Conservation (phyloP, 495 filamentous ascomycete genomes). For the Baudoinia panamericana region DNA sequence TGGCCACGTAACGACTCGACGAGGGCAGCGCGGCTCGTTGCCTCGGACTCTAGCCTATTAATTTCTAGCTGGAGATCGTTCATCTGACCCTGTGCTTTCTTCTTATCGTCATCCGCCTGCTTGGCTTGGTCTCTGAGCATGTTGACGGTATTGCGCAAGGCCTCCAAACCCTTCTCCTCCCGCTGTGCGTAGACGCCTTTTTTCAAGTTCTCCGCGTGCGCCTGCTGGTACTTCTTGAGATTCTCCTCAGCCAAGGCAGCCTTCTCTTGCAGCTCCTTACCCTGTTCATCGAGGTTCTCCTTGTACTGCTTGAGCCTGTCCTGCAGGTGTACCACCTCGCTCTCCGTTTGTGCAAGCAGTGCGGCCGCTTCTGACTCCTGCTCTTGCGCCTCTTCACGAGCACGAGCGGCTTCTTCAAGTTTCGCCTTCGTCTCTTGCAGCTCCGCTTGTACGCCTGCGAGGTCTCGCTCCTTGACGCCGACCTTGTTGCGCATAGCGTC, state of each 20-base stretch:
- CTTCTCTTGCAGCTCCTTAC: conserved; percentile 25
- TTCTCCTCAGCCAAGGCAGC: conserved; percentile 27
- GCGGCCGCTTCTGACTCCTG: conserved; percentile 10
- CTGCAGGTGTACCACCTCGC: conserved; percentile 4
- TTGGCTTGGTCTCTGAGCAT: conserved; percentile 39
- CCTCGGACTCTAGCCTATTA: conserved; percentile 15
- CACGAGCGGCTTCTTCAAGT: conserved; percentile 1
- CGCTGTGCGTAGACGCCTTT: conserved; percentile 24
- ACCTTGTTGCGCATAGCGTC: conserved; percentile 18
- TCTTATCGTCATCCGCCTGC: conserved; percentile 31
- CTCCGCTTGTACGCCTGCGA: neutral
- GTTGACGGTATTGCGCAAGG: conserved; percentile 41
- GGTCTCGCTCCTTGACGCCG: conserved; percentile 8
- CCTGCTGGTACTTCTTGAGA: conserved; percentile 12
- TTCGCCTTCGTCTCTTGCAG: conserved; percentile 13
- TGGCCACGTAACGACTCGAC: conserved; percentile 10
- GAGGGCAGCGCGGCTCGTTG: neutral
- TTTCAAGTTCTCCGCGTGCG: conserved; percentile 17
- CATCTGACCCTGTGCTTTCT: conserved; percentile 15
- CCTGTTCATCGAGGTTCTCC: conserved; percentile 8
- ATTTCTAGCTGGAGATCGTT: conserved; percentile 12
- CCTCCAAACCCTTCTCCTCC: conserved; percentile 39
- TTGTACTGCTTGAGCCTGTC: conserved; percentile 8
- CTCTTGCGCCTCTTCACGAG: conserved; percentile 11
- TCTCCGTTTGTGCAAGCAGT: conserved; percentile 4